Conservation (phyloP, 495 filamentous ascomycete species). For the Thermothielavioides terrestris region DNA sequence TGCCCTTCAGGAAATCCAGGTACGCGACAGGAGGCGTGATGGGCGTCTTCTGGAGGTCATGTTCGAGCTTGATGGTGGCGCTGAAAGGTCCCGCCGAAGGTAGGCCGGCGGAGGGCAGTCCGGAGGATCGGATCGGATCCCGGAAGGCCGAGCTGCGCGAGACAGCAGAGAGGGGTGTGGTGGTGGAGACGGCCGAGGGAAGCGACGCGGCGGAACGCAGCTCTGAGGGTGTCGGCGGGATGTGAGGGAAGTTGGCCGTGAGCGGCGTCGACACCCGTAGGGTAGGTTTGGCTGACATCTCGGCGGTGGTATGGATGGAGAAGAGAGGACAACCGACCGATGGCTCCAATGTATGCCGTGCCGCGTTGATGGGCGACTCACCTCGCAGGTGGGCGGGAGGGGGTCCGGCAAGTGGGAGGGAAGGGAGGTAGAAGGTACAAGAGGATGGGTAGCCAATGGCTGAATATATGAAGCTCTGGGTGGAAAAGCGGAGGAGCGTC, state of each 20-base stretch:
- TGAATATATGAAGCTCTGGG: slow-evolving; percentile 34
- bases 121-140: slow-evolving; percentile 23
- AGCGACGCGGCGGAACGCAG: slow-evolving; percentile 41
- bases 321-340: slow-evolving; percentile 1
- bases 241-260: slow-evolving; percentile 69
- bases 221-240: slow-evolving; percentile 48
- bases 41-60: slow-evolving; percentile 53
- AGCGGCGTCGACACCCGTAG: slow-evolving; percentile 69
- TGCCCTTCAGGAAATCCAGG: slow-evolving; percentile 74
- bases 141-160: slow-evolving; percentile 27
- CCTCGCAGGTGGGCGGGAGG: slow-evolving; percentile 19
- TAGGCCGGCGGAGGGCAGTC: slow-evolving; percentile 28
- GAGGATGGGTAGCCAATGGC: slow-evolving; percentile 25
- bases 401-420: slow-evolving; percentile 29
- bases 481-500: slow-evolving; percentile 8
- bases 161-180: slow-evolving; percentile 26
- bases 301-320: slow-evolving; percentile 20
- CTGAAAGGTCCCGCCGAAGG: slow-evolving; percentile 28
- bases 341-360: slow-evolving; percentile 28
- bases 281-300: slow-evolving; percentile 54
- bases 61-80: slow-evolving; percentile 24
- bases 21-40: slow-evolving; percentile 91
- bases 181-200: slow-evolving; percentile 24
- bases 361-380: slow-evolving; percentile 31
- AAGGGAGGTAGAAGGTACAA: slow-evolving; percentile 21